These are phyloP conservation scores for Styphnolobium japonicum DNA, from an alignment of 306 rosid species.

Conservation along the genomic window DNA sequence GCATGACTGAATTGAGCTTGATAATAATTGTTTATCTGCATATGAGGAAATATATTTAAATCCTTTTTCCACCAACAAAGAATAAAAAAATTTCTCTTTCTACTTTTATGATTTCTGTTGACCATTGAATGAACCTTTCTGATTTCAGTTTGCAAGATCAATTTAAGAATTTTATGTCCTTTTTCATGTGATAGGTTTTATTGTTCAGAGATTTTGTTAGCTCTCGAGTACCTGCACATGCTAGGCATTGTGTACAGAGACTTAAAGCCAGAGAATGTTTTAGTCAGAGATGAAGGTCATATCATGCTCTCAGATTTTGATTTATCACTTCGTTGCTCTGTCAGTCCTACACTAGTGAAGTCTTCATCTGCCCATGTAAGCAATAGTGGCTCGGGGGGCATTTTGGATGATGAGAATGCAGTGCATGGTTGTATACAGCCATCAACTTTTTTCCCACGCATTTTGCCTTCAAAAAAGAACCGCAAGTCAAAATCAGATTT, in stretches of 20 bases:
- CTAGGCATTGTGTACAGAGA: slow-evolving; percentile 93
- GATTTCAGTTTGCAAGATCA: neutral
- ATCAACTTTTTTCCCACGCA: slow-evolving; percentile 72
- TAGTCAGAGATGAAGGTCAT: slow-evolving; percentile 86
- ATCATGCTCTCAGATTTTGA: slow-evolving; percentile 97
- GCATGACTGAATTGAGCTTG: neutral
- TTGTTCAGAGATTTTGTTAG: slow-evolving; percentile 77
- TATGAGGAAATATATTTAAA: neutral
- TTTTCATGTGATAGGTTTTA: slow-evolving; percentile 57
- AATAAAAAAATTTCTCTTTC: neutral
- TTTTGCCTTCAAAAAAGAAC: slow-evolving; percentile 67
- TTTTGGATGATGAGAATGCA: slow-evolving; percentile 45
- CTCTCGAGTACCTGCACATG: slow-evolving; percentile 95
- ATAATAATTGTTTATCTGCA: neutral
- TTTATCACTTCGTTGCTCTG: slow-evolving; percentile 84
- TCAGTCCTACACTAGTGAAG: slow-evolving; percentile 75
- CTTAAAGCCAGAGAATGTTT: slow-evolving; percentile 83
- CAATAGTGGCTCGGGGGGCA: slow-evolving; percentile 21
- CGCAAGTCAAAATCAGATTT: slow-evolving; percentile 83
- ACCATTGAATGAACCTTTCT: neutral
- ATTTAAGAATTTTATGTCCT: slow-evolving; percentile 8
- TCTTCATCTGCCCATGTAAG: slow-evolving; percentile 54
- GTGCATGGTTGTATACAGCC: slow-evolving; percentile 52
- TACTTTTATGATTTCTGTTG: neutral
- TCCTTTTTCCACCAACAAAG: neutral